Percentiles rank a stretch among this genome's conserved stretches.
Evolutionary conservation across 352 stramenopile species (phyloP).

Genomic region (Globisporangium takayamanum): DNA sequence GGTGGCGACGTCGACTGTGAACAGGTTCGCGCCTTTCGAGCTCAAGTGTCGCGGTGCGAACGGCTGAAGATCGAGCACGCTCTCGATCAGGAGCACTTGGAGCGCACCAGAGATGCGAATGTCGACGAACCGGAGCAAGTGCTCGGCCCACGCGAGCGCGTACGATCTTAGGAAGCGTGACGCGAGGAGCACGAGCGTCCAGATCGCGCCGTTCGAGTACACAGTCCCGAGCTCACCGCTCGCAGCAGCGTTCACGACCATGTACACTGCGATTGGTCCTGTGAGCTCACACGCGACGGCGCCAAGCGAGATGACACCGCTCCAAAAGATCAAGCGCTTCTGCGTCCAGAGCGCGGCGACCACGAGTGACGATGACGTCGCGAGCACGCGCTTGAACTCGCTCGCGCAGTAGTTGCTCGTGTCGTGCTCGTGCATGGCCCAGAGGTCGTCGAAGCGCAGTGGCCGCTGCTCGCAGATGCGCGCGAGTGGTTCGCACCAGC

Average conservation of each 20-base stretch:
- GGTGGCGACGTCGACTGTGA: conserved; percentile 22
- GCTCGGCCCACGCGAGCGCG: conserved; percentile 24
- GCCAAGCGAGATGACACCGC: conserved; percentile 22
- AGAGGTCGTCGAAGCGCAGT: conserved; percentile 27
- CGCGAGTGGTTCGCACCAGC: conserved; percentile 23
- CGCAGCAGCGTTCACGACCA: conserved; percentile 19
- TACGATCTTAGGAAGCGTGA: conserved; percentile 28
- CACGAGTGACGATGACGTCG: conserved; percentile 13
- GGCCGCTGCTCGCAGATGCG: conserved; percentile 18
- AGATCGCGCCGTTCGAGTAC: conserved; percentile 22
- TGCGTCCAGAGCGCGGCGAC: conserved; percentile 20
- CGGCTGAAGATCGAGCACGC: conserved; percentile 12
- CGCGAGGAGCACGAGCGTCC: conserved; percentile 22
- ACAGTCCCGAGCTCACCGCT: conserved; percentile 15
- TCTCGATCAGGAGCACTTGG: conserved; percentile 28
- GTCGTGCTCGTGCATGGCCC: conserved; percentile 20
- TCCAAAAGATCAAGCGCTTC: conserved; percentile 16
- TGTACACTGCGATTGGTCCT: conserved; percentile 24
- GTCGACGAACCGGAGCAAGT: conserved; percentile 21
- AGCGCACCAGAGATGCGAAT: conserved; percentile 16
- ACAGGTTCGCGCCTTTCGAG: conserved; percentile 19
- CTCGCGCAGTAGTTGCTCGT: conserved; percentile 16
- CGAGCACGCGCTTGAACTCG: conserved; percentile 16
- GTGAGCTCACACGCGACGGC: conserved; percentile 25
- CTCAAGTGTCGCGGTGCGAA: not conserved